Evolutionary conservation across 2,329 filamentous ascomycete genomes (phyloP).

Genomic region (Plenodomus lindquistii): DNA sequence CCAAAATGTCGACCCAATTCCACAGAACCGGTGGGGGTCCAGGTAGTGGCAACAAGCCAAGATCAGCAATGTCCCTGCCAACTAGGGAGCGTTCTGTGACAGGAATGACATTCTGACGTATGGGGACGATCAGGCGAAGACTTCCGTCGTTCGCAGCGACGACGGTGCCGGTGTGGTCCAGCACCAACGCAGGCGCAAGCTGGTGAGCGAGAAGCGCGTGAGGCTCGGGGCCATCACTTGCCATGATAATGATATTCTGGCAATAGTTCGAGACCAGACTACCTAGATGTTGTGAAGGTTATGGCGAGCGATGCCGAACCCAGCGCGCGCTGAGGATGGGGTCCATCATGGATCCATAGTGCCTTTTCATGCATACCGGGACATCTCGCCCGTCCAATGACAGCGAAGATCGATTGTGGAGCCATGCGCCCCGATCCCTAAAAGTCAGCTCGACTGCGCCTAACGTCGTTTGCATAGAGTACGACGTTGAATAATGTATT

Average conservation of each 20-base stretch:
- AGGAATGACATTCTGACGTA: neutral
- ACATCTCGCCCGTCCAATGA: no score
- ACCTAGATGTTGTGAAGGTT: neutral
- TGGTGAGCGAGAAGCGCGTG: constrained; percentile 6
- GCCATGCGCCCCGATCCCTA: no score
- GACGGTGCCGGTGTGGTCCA: constrained; percentile 6
- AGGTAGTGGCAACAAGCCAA: constrained; percentile 2
- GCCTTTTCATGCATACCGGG: no score
- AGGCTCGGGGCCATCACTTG: constrained; percentile 1
- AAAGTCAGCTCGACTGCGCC: no score
- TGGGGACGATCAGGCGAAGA: neutral
- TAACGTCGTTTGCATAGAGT: no score
- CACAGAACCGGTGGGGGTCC: neutral
- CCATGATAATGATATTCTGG: neutral
- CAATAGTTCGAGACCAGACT: neutral
- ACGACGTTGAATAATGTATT: no score
- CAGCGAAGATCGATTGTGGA: no score
- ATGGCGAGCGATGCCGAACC: neutral
- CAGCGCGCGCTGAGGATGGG: neutral
- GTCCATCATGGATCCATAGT: no score
- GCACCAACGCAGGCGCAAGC: constrained; percentile 7
- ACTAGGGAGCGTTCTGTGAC: neutral
- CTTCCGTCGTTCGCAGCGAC: constrained; percentile 6
- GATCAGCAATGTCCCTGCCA: constrained; percentile 1
- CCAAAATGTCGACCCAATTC: constrained; percentile 6